phyloP scores from a whole-genome alignment of 441 rosid species.

The Populus trichocarpa region DNA sequence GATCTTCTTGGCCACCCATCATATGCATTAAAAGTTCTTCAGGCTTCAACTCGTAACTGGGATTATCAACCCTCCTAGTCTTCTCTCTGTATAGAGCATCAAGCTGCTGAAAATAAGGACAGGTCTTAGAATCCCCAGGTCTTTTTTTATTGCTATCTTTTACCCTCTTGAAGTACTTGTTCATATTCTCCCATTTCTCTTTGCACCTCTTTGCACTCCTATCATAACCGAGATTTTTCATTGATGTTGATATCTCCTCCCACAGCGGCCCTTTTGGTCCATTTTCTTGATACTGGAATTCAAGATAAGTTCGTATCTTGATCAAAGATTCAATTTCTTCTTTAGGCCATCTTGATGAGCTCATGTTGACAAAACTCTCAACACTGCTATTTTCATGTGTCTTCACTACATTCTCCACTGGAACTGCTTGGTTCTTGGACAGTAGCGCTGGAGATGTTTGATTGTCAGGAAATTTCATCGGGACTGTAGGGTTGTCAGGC shows the following conservation, averaged over 20 bases:
- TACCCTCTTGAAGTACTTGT: conserved; percentile 78
- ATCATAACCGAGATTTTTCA: conserved; percentile 57
- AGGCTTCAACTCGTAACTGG: conserved; percentile 43
- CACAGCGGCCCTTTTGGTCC: conserved; percentile 70
- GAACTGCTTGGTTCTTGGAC: neutral
- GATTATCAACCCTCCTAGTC: conserved; percentile 18
- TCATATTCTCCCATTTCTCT: conserved; percentile 88
- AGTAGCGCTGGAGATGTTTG: conserved; percentile 5
- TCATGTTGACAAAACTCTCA: conserved; percentile 28
- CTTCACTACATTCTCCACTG: conserved; percentile 11
- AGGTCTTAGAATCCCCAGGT: conserved; percentile 61
- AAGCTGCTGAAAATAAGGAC: conserved; percentile 67
- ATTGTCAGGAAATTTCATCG: conserved; percentile 17
- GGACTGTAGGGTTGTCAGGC: conserved; percentile 17
- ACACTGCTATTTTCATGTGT: conserved; percentile 24
- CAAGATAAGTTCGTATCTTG: conserved; percentile 41
- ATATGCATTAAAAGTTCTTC: conserved; percentile 55
- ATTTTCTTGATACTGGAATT: conserved; percentile 46
- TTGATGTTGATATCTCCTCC: conserved; percentile 61
- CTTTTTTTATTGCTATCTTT: conserved; percentile 63
- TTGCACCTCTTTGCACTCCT: conserved; percentile 72
- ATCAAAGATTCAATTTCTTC: conserved; percentile 62
- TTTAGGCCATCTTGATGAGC: conserved; percentile 67
- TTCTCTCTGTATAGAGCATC: conserved; percentile 52
- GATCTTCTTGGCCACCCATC: conserved; percentile 40